phyloP scores from a whole-genome alignment of 805 yeast species.

The Candida tammaniensis region DNA sequence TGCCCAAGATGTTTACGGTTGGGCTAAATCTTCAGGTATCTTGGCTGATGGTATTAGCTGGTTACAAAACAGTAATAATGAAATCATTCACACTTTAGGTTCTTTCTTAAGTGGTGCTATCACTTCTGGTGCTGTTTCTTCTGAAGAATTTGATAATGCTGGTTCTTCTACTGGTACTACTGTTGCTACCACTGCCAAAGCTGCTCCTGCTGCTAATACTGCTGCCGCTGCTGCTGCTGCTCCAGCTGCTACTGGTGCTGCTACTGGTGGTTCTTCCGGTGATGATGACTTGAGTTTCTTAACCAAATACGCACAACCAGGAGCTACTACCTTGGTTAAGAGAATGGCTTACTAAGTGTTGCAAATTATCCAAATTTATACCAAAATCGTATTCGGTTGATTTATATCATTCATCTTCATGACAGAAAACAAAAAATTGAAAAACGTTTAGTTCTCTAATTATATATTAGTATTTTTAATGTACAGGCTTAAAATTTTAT shows the following conservation, averaged over 20 bases:
- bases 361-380: background rate
- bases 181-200: conserved; percentile 15
- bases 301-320: conserved; percentile 13
- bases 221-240: conserved; percentile 11
- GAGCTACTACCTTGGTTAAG: conserved; percentile 23
- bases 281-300: conserved; percentile 14
- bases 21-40: conserved; percentile 38
- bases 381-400: conserved; percentile 6
- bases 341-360: conserved; percentile 21
- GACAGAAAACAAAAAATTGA: no score
- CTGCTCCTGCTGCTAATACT: conserved; percentile 6
- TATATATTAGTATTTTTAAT: conserved; percentile 5
- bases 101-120: conserved; percentile 25
- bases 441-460: background rate
- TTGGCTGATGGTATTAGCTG: conserved; percentile 27
- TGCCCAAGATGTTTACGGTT: conserved; percentile 31
- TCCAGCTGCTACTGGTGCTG: conserved; percentile 10
- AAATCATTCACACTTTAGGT: conserved; percentile 14
- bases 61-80: conserved; percentile 20
- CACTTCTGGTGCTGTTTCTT: conserved; percentile 23
- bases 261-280: conserved; percentile 10
- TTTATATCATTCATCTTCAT: conserved; percentile 1
- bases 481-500: conserved; percentile 4
- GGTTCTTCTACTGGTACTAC: conserved; percentile 17
- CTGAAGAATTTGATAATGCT: conserved; percentile 11